A percentile compares a stretch with the other conserved stretches of the same genome.
phyloP scores from a whole-genome alignment of 179 eudicot genomes.

The Beta lomatogona region DNA sequence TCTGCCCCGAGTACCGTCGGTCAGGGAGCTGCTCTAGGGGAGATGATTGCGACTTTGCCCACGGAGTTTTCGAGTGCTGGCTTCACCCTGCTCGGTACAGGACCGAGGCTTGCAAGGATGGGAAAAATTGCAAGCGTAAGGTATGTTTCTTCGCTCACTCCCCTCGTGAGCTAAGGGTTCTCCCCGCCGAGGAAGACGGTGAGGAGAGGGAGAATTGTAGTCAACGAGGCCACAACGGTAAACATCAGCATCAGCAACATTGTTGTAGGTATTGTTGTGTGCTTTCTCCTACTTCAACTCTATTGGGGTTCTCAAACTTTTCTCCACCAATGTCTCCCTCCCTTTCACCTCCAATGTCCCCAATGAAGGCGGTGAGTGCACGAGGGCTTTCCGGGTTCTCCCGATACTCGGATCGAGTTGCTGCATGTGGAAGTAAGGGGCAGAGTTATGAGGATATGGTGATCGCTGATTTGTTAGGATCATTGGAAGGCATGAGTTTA shows the following conservation, averaged over 20 bases:
- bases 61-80: slow-evolving; percentile 81
- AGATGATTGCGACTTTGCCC: slow-evolving; percentile 70
- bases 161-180: slow-evolving; percentile 60
- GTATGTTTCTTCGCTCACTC: slow-evolving; percentile 69
- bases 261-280: slow-evolving; percentile 41
- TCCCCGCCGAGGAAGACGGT: slow-evolving; percentile 44
- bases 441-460: slow-evolving; percentile 50
- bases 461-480: slow-evolving; percentile 51
- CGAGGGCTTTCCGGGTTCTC: slow-evolving; percentile 32
- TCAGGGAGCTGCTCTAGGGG: slow-evolving; percentile 53
- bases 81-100: slow-evolving; percentile 64
- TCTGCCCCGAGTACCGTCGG: slow-evolving; percentile 69
- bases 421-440: slow-evolving; percentile 28
- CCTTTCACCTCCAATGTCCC: slow-evolving; percentile 47
- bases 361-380: slow-evolving; percentile 33
- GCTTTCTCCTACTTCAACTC: slow-evolving; percentile 64
- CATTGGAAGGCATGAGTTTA: slow-evolving; percentile 50
- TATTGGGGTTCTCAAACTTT: slow-evolving; percentile 42
- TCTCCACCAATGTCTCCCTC: slow-evolving; percentile 56
- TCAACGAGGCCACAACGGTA: neutral
- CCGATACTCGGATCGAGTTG: slow-evolving; percentile 28
- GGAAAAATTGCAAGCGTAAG: slow-evolving; percentile 63
- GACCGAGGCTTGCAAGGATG: slow-evolving; percentile 83
- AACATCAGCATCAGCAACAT: slow-evolving; percentile 5
- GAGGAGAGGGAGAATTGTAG: slow-evolving; percentile 13